A percentile compares a stretch with the other conserved stretches of the same genome.
Conservation (phyloP, 306 rosid genomes). For the Rosa persica region DNA sequence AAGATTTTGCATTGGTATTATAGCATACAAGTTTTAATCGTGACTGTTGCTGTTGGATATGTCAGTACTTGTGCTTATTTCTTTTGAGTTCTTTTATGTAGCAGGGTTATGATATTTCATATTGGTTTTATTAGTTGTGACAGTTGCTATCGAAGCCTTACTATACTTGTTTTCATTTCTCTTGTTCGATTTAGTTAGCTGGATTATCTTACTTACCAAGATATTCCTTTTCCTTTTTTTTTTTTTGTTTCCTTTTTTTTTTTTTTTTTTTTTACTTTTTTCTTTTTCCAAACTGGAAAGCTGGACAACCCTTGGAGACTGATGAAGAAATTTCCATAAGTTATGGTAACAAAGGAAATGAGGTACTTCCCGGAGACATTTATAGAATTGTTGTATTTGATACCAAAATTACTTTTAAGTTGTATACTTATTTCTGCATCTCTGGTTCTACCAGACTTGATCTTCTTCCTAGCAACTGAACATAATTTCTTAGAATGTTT, state of each 20-base stretch:
- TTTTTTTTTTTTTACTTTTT: slow-evolving; percentile 23
- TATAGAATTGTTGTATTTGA: not conserved
- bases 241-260: slow-evolving; percentile 10
- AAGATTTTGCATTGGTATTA: not conserved
- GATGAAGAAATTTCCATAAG: slow-evolving; percentile 78
- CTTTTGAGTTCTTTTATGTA: not conserved
- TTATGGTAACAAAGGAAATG: slow-evolving; percentile 90
- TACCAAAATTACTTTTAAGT: not conserved
- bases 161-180: slow-evolving; percentile 8
- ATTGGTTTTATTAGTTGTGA: not conserved
- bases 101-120: not conserved
- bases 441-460: not conserved
- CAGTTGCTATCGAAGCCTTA: not conserved
- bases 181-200: slow-evolving; percentile 17
- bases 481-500: not conserved
- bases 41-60: not conserved
- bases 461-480: slow-evolving; percentile 4
- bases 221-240: slow-evolving; percentile 14
- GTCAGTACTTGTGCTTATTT: not conserved
- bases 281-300: slow-evolving; percentile 42
- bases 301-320: slow-evolving; percentile 48
- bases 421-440: not conserved
- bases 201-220: slow-evolving; percentile 20
- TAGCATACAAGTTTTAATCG: not conserved
- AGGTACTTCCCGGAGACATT: slow-evolving; percentile 49